Conservation (phyloP, 2,329 filamentous ascomycete genomes). For the Periconia sp. region DNA sequence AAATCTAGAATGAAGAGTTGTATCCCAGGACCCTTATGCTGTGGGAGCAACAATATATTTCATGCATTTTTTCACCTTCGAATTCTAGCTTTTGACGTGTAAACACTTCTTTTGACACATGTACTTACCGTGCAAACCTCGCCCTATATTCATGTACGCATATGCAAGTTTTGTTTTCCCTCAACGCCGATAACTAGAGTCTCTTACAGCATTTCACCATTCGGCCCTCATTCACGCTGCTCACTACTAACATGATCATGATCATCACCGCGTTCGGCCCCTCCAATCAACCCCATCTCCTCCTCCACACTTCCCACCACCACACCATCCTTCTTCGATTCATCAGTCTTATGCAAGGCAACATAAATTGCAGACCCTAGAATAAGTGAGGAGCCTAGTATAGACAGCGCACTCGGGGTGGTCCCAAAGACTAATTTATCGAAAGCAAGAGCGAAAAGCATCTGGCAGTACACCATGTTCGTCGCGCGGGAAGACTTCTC, state of each 20-base stretch:
- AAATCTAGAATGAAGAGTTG: no score
- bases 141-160: no score
- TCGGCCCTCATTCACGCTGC: no score
- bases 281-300: slow-evolving; percentile 32
- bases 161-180: no score
- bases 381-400: slow-evolving; percentile 64
- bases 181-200: no score
- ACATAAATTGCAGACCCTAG: slow-evolving; percentile 67
- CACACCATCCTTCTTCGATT: slow-evolving; percentile 20
- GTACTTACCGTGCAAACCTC: no score
- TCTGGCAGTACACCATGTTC: slow-evolving; percentile 70
- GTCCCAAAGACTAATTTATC: slow-evolving; percentile 66
- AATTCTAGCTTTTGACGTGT: no score
- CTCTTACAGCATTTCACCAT: no score
- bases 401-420: slow-evolving; percentile 59
- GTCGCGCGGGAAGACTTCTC: slow-evolving; percentile 66
- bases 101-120: no score
- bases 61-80: no score
- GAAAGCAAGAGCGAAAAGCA: slow-evolving; percentile 67
- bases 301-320: slow-evolving; percentile 28
- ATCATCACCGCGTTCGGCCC: slow-evolving; percentile 12
- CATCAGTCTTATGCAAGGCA: slow-evolving; percentile 54
- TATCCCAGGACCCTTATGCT: not conserved
- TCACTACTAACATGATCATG: not conserved
- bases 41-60: no score